phyloP scores from a whole-genome alignment of 208 protist genomes.

The Porcisia deanei region DNA sequence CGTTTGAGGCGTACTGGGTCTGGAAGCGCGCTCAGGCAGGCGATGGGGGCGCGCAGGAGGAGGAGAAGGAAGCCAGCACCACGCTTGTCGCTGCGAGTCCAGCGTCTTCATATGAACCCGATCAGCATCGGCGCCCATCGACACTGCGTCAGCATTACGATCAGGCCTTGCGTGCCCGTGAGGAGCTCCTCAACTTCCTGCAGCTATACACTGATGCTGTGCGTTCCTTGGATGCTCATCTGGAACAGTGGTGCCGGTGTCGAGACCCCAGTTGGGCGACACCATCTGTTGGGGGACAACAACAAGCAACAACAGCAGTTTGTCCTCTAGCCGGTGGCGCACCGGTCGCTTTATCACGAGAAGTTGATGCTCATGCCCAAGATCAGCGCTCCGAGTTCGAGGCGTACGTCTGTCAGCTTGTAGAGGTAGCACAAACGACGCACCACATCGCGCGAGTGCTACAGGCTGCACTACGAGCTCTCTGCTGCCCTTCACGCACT shows the following conservation, averaged over 20 bases:
- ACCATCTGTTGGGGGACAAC: not conserved
- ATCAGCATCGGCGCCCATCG: conserved; percentile 7
- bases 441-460: conserved; percentile 22
- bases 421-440: conserved; percentile 28
- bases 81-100: not conserved
- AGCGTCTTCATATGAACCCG: not conserved
- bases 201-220: conserved; percentile 32
- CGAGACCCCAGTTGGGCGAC: not conserved
- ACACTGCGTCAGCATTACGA: conserved; percentile 32
- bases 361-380: not conserved
- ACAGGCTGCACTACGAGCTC: conserved; percentile 16
- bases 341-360: not conserved
- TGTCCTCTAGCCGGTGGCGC: not conserved
- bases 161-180: conserved; percentile 17
- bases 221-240: conserved; percentile 21
- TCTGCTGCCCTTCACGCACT: conserved; percentile 21
- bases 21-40: conserved; percentile 20
- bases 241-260: conserved; percentile 15
- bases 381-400: conserved; percentile 7
- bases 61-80: not conserved
- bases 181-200: conserved; percentile 26
- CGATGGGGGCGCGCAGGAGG: not conserved
- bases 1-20: conserved; percentile 30
- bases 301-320: not conserved
- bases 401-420: conserved; percentile 20